Conservation (phyloP, 2,329 filamentous ascomycete species). For the Microascus cirrosus region DNA sequence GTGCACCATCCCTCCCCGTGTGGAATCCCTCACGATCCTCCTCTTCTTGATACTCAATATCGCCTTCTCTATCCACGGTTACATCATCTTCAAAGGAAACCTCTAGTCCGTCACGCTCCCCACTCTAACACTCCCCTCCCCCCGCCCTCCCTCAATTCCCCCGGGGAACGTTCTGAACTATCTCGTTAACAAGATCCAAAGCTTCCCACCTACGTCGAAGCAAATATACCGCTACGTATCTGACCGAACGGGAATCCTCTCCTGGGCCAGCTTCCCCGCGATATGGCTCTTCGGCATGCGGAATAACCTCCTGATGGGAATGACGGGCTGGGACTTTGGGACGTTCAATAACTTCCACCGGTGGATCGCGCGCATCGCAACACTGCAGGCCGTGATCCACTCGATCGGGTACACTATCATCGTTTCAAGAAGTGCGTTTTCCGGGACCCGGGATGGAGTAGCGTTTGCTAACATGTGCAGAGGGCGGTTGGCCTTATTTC, state of each 20-base stretch:
- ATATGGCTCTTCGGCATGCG: constrained; percentile 57
- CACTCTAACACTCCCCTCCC: neutral
- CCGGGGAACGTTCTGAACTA: too few species aligned
- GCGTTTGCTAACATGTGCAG: constrained; percentile 10
- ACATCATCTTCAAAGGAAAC: constrained; percentile 22
- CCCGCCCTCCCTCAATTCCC: too few species aligned
- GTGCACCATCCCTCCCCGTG: constrained; percentile 29
- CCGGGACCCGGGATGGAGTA: neutral
- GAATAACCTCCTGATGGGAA: constrained; percentile 55
- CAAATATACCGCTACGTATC: constrained; percentile 43
- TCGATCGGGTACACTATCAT: constrained; percentile 46
- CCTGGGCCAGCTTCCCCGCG: constrained; percentile 51
- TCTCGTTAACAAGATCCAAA: constrained; percentile 8
- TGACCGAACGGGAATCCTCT: constrained; percentile 53
- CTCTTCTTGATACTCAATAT: constrained; percentile 26
- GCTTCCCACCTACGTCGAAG: constrained; percentile 19
- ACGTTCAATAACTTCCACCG: constrained; percentile 59
- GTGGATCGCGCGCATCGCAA: constrained; percentile 51
- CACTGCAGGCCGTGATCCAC: constrained; percentile 51
- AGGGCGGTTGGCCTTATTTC: constrained; percentile 25
- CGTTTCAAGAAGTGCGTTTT: constrained; percentile 21
- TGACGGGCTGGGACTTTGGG: constrained; percentile 58
- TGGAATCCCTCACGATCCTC: constrained; percentile 28
- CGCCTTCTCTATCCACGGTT: constrained; percentile 22
- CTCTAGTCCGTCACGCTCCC: constrained; percentile 22